Percentiles rank a stretch among this genome's conserved stretches.
These are phyloP conservation scores for Pogostemon cablin DNA, from an alignment of 257 asterid genomes.

Conservation along the genomic window DNA sequence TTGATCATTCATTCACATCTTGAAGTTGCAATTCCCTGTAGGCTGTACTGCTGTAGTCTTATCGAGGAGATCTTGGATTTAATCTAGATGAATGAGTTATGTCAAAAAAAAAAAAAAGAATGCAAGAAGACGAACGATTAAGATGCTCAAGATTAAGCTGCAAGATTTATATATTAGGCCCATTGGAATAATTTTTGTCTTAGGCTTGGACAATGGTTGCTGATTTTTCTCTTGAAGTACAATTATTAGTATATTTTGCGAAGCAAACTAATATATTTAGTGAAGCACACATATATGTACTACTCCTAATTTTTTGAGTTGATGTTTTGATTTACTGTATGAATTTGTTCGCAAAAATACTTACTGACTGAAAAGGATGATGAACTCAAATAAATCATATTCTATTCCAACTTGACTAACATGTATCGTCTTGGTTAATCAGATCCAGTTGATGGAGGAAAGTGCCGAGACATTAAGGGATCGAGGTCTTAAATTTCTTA, in stretches of 20 bases:
- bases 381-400: conserved; percentile 8
- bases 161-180: not conserved
- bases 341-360: not conserved
- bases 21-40: not conserved
- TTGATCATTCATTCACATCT: not conserved
- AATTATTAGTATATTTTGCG: not conserved
- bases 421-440: conserved; percentile 43
- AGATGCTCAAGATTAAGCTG: conserved; percentile 10
- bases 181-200: not conserved
- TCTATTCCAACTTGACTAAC: conserved; percentile 30
- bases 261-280: not conserved
- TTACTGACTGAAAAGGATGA: not conserved
- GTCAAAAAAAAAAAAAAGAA: not conserved
- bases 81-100: not conserved
- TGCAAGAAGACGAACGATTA: conserved; percentile 1
- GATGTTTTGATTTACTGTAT: not conserved
- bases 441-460: conserved; percentile 95
- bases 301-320: not conserved
- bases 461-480: conserved; percentile 79
- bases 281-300: not conserved
- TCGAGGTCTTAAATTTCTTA: conserved; percentile 81
- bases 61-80: conserved; percentile 7
- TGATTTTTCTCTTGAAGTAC: not conserved
- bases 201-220: not conserved
- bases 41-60: not conserved